Evolutionary conservation across 2,329 filamentous ascomycete genomes (phyloP).

Genomic region (Basipetospora chlamydospora): DNA sequence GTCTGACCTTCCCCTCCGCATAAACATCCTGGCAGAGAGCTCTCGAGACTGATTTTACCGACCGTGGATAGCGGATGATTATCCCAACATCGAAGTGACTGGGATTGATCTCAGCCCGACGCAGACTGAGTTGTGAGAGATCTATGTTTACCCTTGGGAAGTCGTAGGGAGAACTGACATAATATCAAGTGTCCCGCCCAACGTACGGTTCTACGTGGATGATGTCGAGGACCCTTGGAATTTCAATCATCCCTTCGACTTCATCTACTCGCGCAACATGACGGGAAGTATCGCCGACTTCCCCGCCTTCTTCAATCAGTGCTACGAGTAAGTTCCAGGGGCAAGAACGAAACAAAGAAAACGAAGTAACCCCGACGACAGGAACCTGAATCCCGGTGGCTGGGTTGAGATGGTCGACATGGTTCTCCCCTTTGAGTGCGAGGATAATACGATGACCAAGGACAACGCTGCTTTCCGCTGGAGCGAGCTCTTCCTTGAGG

Average conservation of each 20-base stretch:
- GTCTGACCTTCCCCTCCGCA: too few species aligned
- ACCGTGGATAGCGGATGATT: not conserved
- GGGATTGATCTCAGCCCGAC: conserved; percentile 29
- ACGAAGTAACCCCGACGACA: too few species aligned
- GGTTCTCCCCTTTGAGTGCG: conserved; percentile 14
- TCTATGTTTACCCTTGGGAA: too few species aligned
- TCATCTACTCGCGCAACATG: conserved; percentile 21
- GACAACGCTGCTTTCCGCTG: conserved; percentile 15
- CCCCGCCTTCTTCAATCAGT: conserved; percentile 20
- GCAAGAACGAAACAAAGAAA: too few species aligned
- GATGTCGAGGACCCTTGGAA: conserved; percentile 26
- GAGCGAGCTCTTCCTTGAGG: conserved; percentile 16
- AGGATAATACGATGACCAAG: conserved; percentile 17
- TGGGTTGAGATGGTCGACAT: conserved; percentile 19
- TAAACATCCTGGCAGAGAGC: conserved; percentile 12
- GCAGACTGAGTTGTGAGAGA: conserved; percentile 21
- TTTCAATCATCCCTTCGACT: conserved; percentile 23
- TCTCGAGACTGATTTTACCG: too few species aligned
- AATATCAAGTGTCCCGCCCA: conserved; percentile 28
- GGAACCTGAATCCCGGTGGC: conserved; percentile 17
- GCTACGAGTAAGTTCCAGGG: too few species aligned
- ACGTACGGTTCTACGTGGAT: conserved; percentile 32
- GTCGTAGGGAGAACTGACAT: too few species aligned
- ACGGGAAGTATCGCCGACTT: conserved; percentile 14
- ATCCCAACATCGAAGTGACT: conserved; percentile 8